These are phyloP conservation scores for Lipomyces chichibuensis DNA, from an alignment of 805 yeast species.

Conservation along the genomic window DNA sequence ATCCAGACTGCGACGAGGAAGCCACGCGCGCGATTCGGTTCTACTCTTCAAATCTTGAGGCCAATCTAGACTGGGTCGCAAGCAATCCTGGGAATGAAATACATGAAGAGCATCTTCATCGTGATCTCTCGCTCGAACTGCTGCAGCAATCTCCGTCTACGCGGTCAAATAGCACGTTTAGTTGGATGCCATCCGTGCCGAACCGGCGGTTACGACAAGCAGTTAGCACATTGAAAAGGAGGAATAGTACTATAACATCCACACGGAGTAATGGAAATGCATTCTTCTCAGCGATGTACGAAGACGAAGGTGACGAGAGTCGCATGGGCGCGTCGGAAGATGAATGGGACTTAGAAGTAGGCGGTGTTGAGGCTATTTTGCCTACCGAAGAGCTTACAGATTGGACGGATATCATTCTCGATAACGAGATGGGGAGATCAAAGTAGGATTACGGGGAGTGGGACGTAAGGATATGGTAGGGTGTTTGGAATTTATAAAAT, in stretches of 20 bases:
- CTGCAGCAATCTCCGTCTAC: background rate
- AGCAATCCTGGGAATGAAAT: background rate
- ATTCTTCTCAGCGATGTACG: background rate
- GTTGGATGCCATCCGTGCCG: constrained; percentile 1
- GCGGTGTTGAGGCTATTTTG: background rate
- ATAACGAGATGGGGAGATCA: background rate
- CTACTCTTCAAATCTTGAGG: background rate
- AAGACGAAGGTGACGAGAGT: background rate
- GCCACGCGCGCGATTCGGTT: background rate
- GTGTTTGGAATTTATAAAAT: background rate
- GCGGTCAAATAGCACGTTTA: background rate
- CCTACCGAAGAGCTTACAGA: background rate
- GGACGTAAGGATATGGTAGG: background rate
- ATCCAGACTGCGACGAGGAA: background rate
- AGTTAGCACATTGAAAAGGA: background rate
- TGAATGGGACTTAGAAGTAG: background rate
- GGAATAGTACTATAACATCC: background rate
- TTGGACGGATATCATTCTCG: background rate
- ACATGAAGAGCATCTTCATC: background rate
- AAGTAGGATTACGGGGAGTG: background rate
- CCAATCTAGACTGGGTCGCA: background rate
- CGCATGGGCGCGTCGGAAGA: background rate
- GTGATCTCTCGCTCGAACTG: background rate
- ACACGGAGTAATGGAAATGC: background rate
- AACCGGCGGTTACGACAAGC: background rate